Conservation (phyloP, 805 yeast species). For the Scheffersomyces lignosus region DNA sequence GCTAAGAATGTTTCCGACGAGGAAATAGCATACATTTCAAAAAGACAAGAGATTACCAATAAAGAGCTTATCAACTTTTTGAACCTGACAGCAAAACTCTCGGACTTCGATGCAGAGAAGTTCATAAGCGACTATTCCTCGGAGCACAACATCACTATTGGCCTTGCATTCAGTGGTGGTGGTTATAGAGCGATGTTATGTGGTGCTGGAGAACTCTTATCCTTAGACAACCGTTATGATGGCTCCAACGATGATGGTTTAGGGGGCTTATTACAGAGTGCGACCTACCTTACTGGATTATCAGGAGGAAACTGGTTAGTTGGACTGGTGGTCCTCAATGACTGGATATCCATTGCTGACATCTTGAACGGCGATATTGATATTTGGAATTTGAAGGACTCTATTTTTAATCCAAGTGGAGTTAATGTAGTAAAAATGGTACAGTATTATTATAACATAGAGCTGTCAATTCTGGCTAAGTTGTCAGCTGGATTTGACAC, state of each 20-base stretch:
- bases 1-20: conserved; percentile 22
- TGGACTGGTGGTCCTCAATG: conserved; percentile 44
- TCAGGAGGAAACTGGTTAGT: conserved; percentile 61
- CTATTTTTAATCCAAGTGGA: conserved; percentile 66
- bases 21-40: conserved; percentile 27
- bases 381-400: conserved; percentile 69
- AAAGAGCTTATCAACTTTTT: conserved; percentile 28
- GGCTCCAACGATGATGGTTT: conserved; percentile 28
- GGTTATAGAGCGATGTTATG: conserved; percentile 36
- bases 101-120: conserved; percentile 30
- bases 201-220: conserved; percentile 13
- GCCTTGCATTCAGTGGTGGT: conserved; percentile 36
- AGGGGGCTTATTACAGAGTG: conserved; percentile 33
- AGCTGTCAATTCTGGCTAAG: conserved; percentile 25
- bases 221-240: conserved; percentile 10
- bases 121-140: conserved; percentile 23
- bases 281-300: conserved; percentile 23
- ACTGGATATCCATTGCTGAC: conserved; percentile 35
- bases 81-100: conserved; percentile 26
- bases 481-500: conserved; percentile 35
- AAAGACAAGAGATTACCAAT: conserved; percentile 30
- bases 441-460: conserved; percentile 43
- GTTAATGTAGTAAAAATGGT: conserved; percentile 52
- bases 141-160: conserved; percentile 26
- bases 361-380: conserved; percentile 22